Conservation (phyloP, 192 early-diverging fungal genomes). For the Spizellomyces sp. region DNA sequence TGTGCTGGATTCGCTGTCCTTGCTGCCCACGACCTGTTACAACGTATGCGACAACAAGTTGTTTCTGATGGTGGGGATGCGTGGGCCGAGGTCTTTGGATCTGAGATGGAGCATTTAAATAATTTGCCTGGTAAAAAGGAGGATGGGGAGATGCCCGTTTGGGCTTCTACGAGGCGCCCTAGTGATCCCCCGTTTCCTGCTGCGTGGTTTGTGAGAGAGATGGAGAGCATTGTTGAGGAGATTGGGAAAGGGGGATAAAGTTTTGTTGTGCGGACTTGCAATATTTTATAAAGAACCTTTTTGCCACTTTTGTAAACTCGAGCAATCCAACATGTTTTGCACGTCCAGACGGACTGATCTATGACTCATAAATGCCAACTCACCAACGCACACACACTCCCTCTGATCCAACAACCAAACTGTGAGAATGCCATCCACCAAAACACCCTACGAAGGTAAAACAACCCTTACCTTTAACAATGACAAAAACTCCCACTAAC, state of each 20-base stretch:
- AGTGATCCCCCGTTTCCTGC: slow-evolving; percentile 19
- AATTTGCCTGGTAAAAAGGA: neutral
- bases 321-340: too few species aligned
- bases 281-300: too few species aligned
- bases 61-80: neutral
- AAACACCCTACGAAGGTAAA: too few species aligned
- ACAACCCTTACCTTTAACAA: too few species aligned
- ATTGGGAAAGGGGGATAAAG: neutral
- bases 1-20: slow-evolving; percentile 6
- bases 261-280: too few species aligned
- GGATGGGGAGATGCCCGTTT: neutral
- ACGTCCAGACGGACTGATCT: too few species aligned
- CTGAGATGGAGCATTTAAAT: neutral
- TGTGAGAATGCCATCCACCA: too few species aligned
- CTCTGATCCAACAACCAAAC: too few species aligned
- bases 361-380: too few species aligned
- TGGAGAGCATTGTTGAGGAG: slow-evolving; percentile 16
- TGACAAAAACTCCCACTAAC: too few species aligned
- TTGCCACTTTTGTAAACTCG: too few species aligned
- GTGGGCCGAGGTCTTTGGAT: neutral
- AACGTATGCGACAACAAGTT: slow-evolving; percentile 16
- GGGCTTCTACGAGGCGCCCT: neutral
- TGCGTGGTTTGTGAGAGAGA: slow-evolving; percentile 19
- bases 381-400: too few species aligned
- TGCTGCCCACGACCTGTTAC: slow-evolving; percentile 28